phyloP scores from a whole-genome alignment of 805 yeast species.

The Lachancea thermotolerans region DNA sequence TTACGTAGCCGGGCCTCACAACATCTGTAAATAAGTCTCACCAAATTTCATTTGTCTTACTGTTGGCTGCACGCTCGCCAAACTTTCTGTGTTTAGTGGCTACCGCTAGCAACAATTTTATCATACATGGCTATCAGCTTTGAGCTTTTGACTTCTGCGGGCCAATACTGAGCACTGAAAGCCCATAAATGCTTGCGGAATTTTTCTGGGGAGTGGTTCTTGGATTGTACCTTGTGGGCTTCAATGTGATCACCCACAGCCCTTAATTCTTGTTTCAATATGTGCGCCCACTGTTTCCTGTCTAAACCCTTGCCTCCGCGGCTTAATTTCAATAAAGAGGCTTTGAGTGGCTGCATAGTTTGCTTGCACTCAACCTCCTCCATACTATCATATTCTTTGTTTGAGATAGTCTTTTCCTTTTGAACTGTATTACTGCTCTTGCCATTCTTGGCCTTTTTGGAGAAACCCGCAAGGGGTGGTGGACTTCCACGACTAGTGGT shows the following conservation, averaged over 20 bases:
- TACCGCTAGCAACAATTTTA: slow-evolving; percentile 34
- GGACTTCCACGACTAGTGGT: slow-evolving; percentile 8
- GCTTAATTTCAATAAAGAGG: slow-evolving; percentile 58
- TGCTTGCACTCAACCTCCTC: slow-evolving; percentile 64
- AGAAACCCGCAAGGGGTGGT: neutral
- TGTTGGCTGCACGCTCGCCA: neutral
- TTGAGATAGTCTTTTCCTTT: slow-evolving; percentile 4
- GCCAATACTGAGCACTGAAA: slow-evolving; percentile 82
- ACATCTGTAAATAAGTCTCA: no score
- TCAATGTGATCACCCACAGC: slow-evolving; percentile 68
- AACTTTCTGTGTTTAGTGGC: no score
- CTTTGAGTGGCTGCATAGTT: slow-evolving; percentile 57
- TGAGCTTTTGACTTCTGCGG: slow-evolving; percentile 67
- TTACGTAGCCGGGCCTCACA: no score
- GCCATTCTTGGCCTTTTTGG: slow-evolving; percentile 7
- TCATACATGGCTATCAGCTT: slow-evolving; percentile 73
- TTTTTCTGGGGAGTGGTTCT: slow-evolving; percentile 33
- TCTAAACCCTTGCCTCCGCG: slow-evolving; percentile 69
- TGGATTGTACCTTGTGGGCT: slow-evolving; percentile 28
- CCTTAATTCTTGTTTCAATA: slow-evolving; percentile 60
- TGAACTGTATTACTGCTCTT: slow-evolving; percentile 4
- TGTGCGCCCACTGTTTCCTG: slow-evolving; percentile 69
- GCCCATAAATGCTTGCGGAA: slow-evolving; percentile 70
- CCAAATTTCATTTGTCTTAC: neutral
- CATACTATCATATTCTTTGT: slow-evolving; percentile 65